A percentile compares a stretch with the other conserved stretches of the same genome.
phyloP scores from a whole-genome alignment of 768 basidiomycete species.

The Kwoniella pini region DNA sequence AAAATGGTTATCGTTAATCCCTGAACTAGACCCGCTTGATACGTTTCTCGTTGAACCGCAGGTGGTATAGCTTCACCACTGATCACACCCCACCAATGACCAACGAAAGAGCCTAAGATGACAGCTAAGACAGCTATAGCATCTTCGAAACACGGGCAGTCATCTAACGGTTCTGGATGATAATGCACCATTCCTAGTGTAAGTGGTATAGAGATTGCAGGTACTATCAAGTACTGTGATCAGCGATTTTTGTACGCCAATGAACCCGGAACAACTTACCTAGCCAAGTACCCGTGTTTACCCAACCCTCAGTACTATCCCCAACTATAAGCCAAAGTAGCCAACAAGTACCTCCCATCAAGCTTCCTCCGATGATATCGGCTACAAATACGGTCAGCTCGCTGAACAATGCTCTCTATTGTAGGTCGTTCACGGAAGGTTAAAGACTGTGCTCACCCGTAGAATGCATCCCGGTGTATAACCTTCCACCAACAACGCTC shows the following conservation, averaged over 20 bases:
- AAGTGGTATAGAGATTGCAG: conserved; percentile 50
- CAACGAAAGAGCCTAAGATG: conserved; percentile 69
- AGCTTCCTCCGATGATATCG: conserved; percentile 48
- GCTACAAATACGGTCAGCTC: conserved; percentile 27
- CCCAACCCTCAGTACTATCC: conserved; percentile 57
- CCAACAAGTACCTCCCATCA: conserved; percentile 72
- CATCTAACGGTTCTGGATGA: conserved; percentile 91
- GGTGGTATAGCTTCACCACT: not conserved
- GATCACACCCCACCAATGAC: conserved; percentile 61
- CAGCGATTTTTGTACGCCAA: conserved; percentile 36
- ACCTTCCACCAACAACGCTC: conserved; percentile 52
- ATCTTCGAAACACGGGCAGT: conserved; percentile 97
- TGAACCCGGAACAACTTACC: conserved; percentile 38
- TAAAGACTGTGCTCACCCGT: conserved; percentile 32
- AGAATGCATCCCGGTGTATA: conserved; percentile 56
- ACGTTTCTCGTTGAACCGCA: not conserved
- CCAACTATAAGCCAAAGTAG: conserved; percentile 54
- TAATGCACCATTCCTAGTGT: conserved; percentile 76
- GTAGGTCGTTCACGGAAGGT: not conserved
- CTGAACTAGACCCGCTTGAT: not conserved
- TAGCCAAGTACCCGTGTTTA: conserved; percentile 45
- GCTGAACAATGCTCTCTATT: too few relatives aligned
- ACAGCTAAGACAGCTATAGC: conserved; percentile 91
- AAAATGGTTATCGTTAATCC: conserved; percentile 12
- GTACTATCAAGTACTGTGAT: conserved; percentile 54